Evolutionary conservation across 2,329 filamentous ascomycete genomes (phyloP).

Genomic region (Ilyonectria mors-panacis): DNA sequence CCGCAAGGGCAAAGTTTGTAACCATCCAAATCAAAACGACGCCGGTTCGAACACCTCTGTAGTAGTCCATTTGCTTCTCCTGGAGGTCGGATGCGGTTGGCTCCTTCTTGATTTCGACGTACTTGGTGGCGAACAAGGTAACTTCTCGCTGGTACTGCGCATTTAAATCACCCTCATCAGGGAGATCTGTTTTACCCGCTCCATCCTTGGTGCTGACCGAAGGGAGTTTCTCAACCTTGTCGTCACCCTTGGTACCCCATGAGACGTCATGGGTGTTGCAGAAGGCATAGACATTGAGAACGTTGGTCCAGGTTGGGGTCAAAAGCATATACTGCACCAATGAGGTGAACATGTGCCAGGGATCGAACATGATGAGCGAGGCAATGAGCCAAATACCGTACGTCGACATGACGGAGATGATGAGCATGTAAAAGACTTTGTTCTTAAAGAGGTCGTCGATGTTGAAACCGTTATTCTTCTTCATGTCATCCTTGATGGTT

Average conservation of each 20-base stretch:
- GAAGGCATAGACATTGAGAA: conserved; percentile 98
- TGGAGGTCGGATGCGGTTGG: conserved; percentile 69
- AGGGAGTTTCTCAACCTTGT: conserved; percentile 92
- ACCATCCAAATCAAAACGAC: conserved; percentile 98
- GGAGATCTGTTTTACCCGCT: conserved; percentile 92
- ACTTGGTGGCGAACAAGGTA: conserved; percentile 80
- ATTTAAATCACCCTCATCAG: conserved; percentile 95
- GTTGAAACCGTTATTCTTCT: conserved; percentile 73
- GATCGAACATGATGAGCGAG: conserved; percentile 95
- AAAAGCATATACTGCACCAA: conserved; percentile 95
- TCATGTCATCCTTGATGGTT: conserved; percentile 82
- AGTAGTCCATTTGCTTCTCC: conserved; percentile 97
- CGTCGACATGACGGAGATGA: conserved; percentile 92
- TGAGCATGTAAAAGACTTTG: conserved; percentile 90
- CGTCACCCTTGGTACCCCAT: conserved; percentile 98
- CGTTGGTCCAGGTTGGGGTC: conserved; percentile 97
- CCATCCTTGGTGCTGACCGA: conserved; percentile 92
- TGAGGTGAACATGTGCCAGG: conserved; percentile 99
- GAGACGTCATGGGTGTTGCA: conserved; percentile 99
- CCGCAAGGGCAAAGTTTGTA: conserved; percentile 90
- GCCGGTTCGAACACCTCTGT: conserved; percentile 92
- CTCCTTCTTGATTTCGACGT: conserved; percentile 77
- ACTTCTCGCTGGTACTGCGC: conserved; percentile 94
- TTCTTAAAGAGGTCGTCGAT: conserved; percentile 86
- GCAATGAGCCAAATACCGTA: conserved; percentile 94